Conservation (phyloP, 805 yeast species). For the Kregervanrija pseudodelftensis region DNA sequence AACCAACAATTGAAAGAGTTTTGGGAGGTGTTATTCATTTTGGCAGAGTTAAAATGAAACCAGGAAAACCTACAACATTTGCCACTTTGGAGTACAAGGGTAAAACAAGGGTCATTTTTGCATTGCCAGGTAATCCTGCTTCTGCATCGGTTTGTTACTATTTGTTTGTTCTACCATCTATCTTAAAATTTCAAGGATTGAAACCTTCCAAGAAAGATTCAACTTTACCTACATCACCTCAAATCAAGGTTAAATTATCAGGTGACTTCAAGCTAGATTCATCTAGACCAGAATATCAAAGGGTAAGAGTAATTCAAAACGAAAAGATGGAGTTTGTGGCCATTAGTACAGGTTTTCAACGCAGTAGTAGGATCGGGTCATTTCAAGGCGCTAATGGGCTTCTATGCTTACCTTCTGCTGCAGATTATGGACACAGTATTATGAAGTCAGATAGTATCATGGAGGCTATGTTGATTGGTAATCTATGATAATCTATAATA, state of each 20-base stretch:
- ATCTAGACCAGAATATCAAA: constrained; percentile 42
- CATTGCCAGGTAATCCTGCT: constrained; percentile 52
- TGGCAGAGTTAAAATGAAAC: constrained; percentile 53
- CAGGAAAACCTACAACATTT: constrained; percentile 54
- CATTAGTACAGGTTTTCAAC: constrained; percentile 40
- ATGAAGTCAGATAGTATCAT: constrained; percentile 18
- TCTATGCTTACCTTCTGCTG: constrained; percentile 33
- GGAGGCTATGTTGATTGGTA: constrained; percentile 23
- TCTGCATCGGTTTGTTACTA: constrained; percentile 43
- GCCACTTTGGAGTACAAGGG: constrained; percentile 34
- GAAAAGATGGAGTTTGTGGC: constrained; percentile 28
- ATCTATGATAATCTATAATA: too few species aligned
- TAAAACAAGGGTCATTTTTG: constrained; percentile 32
- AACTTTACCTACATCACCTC: constrained; percentile 23
- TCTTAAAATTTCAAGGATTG: constrained; percentile 32
- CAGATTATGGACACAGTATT: constrained; percentile 8
- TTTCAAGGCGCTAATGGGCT: constrained; percentile 42
- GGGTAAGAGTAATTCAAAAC: constrained; percentile 31
- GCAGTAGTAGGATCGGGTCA: constrained; percentile 43
- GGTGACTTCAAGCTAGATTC: constrained; percentile 34
- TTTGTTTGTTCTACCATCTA: constrained; percentile 40
- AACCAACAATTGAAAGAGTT: constrained; percentile 38
- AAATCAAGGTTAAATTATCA: constrained; percentile 29
- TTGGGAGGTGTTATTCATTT: constrained; percentile 41
- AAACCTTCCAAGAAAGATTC: constrained; percentile 5